phyloP scores from a whole-genome alignment of 2,329 filamentous ascomycete species.

The Ceratocystis cubensis region DNA sequence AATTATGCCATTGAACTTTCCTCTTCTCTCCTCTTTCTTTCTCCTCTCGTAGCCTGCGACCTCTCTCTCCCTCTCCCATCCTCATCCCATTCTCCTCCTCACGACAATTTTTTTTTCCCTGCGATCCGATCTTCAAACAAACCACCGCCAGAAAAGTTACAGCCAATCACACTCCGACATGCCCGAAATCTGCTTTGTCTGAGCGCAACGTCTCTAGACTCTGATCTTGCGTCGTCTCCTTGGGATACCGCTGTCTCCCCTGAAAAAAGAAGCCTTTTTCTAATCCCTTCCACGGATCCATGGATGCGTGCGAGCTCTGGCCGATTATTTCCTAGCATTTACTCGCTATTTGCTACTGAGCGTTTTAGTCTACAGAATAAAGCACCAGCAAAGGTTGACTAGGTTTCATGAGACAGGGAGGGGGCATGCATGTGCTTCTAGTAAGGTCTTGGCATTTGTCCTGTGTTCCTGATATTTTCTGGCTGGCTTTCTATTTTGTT shows the following conservation, averaged over 20 bases:
- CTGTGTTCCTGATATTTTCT: background rate
- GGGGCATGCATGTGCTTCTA: slow-evolving; percentile 7
- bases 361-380: background rate
- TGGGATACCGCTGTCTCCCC: slow-evolving; percentile 1
- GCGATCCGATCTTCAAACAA: background rate
- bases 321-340: slow-evolving; percentile 1
- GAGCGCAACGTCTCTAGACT: background rate
- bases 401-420: slow-evolving; percentile 7
- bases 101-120: no score
- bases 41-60: background rate
- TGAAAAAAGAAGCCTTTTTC: slow-evolving; percentile 8
- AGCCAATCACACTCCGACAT: background rate
- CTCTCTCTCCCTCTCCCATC: background rate
- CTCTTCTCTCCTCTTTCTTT: background rate
- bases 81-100: no score
- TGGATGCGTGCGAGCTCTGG: background rate
- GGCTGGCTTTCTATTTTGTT: background rate
- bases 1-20: background rate
- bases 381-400: background rate
- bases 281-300: slow-evolving; percentile 1
- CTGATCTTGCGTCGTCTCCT: background rate
- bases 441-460: slow-evolving; percentile 5
- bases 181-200: background rate
- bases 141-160: background rate
- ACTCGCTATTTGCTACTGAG: slow-evolving; percentile 3